Base-by-base conservation (phyloP, 139 green algal species). In the Deuterostichococcus epilithicus region DNA sequence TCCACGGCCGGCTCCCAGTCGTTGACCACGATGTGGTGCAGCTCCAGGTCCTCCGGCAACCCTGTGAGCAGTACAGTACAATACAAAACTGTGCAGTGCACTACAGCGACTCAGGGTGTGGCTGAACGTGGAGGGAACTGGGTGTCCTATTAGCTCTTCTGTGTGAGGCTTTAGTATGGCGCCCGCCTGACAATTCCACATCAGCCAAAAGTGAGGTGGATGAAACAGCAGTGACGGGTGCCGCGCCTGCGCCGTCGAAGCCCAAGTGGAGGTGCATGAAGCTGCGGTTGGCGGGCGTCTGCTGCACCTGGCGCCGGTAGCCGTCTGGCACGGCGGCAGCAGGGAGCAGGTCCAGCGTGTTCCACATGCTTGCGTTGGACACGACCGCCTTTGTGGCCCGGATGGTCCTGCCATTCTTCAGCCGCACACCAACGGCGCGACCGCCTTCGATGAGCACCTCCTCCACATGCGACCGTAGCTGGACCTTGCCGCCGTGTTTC, bases 231-330 rank as follows among this genome's bases (percentile, higher is more conserved):
- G 10, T 18, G 37, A 34, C 34, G 13, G 3, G 58, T 5, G 5
- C 8, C 68, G n/a, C 70, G 90, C 89, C 91, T 76, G 83, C 81
- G 3, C 82, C 86, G 68, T 97, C 92, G 77, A 97, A 94, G 26
- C 90, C 96, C 4, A 98, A n/a, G 80, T 99, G 95, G 2, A 99
- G 84, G 86, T 99, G 96, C 91, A 99, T 97, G 88, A 99, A 99
- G 73, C 85, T 94, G 28, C 85, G 81, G 78, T 89, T 94, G 42
- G 89, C 67, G 15, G 92, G 91, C 0, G 86, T 97, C 1, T 77
- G 78, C 5, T 47, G 70, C 32, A 73, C 72, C 47, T 74, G 79
- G 34, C 65, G 75, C 60, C 34, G 22, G 38, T 82, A 91, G 34
- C 47, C 63, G 18, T 81, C 70, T 0, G 86, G 89, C 73, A 93